Base-by-base conservation (phyloP, 192 early-diverging fungal genomes). In the Podila epigama region DNA sequence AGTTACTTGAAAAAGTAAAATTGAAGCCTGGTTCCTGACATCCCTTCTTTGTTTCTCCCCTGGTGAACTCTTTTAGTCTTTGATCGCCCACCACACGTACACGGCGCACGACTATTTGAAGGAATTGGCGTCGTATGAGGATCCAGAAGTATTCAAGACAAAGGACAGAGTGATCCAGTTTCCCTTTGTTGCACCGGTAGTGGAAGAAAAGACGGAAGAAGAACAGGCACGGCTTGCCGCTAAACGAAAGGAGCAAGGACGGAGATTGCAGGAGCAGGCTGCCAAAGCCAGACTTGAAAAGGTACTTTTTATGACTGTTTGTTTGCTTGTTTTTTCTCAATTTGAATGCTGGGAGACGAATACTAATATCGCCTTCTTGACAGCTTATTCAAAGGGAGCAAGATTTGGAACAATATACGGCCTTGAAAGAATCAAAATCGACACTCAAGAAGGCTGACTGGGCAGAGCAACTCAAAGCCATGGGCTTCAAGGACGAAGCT, bases 231-330 rank as follows among this genome's bases (percentile, higher is more conserved):
- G 81, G 55, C 82, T 85, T 31, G 85, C 92, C 16, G 89, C 90
- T 13, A 89, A 87, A 57, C 82, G 86, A 12, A 85, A 89, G 25
- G 94, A 94, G 58, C 88, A 92, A 60, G 88, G 88, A 39, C 84
- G 83, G 57, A 79, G 91, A 48, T 79, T 97, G 63, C 89, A 92
- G 52, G 94, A 96, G 60, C 86, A 90, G 63, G 93, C 93, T 0
- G 93, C 91, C 5, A 91, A 89, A 63, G 89, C 90, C 54, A 86
- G 95, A 16, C 84, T 92, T 60, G 91, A 96, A 53, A 96, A 96
- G 78, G 91, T 93, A 48, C 35, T 55, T 16, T 11, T 25, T 35
- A 1, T 16, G 18, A 37, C 12, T 48, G 7, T 40, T 0, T 16
- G 18, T 29, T 5, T 53, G n/a, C 1, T 51, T 50, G 4, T n/a